Evolutionary conservation across 169 alveolate species (phyloP), one percentile per base, ranked within the genome.

Genomic region (Eimeria acervulina): DNA sequence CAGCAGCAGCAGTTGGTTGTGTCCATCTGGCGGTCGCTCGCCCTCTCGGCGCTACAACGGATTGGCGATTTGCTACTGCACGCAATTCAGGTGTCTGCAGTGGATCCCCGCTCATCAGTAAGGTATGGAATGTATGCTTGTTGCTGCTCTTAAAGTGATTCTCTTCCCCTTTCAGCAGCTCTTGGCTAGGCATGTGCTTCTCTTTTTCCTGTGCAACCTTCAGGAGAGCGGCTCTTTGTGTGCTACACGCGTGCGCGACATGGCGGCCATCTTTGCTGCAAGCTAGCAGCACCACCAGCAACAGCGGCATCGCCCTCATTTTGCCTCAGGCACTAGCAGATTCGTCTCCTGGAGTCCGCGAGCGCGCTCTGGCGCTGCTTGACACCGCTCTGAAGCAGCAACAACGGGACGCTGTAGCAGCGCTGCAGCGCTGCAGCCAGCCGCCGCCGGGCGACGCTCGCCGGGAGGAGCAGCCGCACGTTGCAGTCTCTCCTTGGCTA

Each of bases 261-360:
- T 61, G 93, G 83, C 78, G 93, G 81, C 83, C 93, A 38, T 87
- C 93, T 8, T 61, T 87, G 83, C 81, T 87, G 83, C 93, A 87
- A 38, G 74, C 51, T 19, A 33, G 63, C 81, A 84, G 92, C 76
- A 47, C 28, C 89, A 26, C 8, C 31, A 38, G 61, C 63, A 61
- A 38, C 93, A 59, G 44, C 70, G 44, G 81, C 81, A 61, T 87
- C 59, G 55, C 93, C 63, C 1, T 87, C 0, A 81, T 87, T 40
- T 42, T 87, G 81, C 93, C 93, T 55, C 93, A 87, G 83, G 93
- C 81, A 1, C 93, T 87, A 31, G 93, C 70, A 59, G 93, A 87
- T 83, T 38, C 93, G 61, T 55, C 93, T 3, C 93, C 93, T 28
- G 61, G 93, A 38, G 93, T 87, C 13, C 78, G 93, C 23, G 93